These are phyloP conservation scores for Aureobasidium pullulans DNA, from an alignment of 2,329 filamentous ascomycete species.

Conservation along the genomic window DNA sequence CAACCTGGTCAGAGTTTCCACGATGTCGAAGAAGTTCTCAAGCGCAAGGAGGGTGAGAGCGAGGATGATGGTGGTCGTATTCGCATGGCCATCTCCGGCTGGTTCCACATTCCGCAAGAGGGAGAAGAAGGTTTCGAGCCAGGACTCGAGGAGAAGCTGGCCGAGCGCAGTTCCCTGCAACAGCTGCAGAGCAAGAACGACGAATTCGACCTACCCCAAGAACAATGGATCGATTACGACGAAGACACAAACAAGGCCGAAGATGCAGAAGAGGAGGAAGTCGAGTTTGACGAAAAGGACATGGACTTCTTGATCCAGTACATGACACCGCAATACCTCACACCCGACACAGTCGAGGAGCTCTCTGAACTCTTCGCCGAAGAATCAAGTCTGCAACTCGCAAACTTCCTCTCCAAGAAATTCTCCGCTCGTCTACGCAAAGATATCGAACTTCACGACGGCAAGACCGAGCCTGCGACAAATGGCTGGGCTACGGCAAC, in stretches of 20 bases:
- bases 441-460: conserved; percentile 48
- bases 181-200: conserved; percentile 89
- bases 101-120: conserved; percentile 95
- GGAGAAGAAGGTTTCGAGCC: conserved; percentile 88
- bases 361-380: conserved; percentile 73
- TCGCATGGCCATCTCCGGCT: conserved; percentile 96
- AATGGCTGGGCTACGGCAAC: conserved; percentile 44
- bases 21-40: conserved; percentile 96
- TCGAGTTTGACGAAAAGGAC: conserved; percentile 65
- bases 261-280: conserved; percentile 41
- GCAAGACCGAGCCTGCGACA: conserved; percentile 23
- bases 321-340: conserved; percentile 82
- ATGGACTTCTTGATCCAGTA: conserved; percentile 86
- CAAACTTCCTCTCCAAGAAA: conserved; percentile 68
- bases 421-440: conserved; percentile 65
- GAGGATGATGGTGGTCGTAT: conserved; percentile 66
- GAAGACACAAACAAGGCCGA: conserved; percentile 63
- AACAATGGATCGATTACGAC: conserved; percentile 43
- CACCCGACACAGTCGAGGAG: conserved; percentile 81
- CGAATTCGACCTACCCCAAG: conserved; percentile 73
- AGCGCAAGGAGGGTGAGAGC: conserved; percentile 50
- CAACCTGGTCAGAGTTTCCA: conserved; percentile 99
- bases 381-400: conserved; percentile 74
- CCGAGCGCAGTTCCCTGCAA: conserved; percentile 82
- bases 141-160: conserved; percentile 81